Evolutionary conservation across 2,329 filamentous ascomycete species (phyloP).

Genomic region (Trichoderma simmonsii): DNA sequence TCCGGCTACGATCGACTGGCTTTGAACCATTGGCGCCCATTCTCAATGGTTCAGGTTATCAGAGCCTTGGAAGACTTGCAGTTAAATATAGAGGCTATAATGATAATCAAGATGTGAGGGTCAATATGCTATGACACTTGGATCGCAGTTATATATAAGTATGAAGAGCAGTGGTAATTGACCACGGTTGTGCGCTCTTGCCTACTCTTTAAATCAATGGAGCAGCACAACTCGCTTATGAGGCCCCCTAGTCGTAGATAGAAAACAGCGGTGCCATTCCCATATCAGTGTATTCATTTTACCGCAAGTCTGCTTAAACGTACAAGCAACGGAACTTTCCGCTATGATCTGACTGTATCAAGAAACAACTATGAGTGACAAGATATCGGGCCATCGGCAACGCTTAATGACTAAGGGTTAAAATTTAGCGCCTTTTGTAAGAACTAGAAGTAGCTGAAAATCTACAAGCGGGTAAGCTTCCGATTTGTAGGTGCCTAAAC

Average conservation of each 20-base stretch:
- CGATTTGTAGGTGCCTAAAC: background rate
- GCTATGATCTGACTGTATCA: background rate
- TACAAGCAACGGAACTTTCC: background rate
- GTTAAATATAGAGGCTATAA: background rate
- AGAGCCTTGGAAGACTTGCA: background rate
- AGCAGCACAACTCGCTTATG: background rate
- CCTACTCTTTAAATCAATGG: background rate
- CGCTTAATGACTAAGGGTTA: background rate
- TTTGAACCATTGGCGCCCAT: background rate
- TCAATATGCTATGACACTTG: background rate
- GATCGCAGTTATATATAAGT: background rate
- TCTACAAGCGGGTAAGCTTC: background rate
- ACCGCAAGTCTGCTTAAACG: background rate
- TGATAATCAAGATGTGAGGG: background rate
- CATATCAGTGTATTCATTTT: background rate
- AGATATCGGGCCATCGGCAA: background rate
- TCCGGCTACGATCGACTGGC: background rate
- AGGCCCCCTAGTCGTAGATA: background rate
- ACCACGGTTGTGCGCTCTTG: background rate
- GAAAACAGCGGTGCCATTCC: background rate
- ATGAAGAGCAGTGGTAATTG: background rate
- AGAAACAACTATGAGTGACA: background rate
- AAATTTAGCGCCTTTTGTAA: background rate
- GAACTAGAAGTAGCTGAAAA: background rate
- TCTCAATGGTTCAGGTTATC: background rate